Conservation (phyloP, 345 rosid species). For the Theobroma cacao region DNA sequence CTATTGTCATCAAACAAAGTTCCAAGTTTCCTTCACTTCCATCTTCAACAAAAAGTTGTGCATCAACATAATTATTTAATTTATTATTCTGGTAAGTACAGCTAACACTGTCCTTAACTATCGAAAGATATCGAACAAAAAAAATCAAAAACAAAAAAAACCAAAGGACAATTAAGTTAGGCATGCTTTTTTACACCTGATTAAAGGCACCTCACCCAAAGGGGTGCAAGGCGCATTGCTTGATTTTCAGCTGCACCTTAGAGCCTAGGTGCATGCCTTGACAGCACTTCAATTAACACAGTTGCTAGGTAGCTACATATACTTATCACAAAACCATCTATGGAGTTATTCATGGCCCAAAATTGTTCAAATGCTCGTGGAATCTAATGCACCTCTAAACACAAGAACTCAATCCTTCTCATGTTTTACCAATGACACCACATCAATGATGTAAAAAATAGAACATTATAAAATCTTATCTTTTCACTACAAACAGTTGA, state of each 20-base stretch:
- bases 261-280: not conserved
- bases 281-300: too few species aligned
- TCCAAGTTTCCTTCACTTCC: not conserved
- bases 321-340: not conserved
- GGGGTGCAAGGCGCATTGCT: not conserved
- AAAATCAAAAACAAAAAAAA: too few species aligned
- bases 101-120: not conserved
- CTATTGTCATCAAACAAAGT: not conserved
- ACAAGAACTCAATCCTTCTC: not conserved
- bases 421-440: not conserved
- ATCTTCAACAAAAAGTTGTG: not conserved
- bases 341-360: not conserved
- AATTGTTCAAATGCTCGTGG: not conserved
- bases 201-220: not conserved
- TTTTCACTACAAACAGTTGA: not conserved
- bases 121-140: too few species aligned
- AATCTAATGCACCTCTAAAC: not conserved
- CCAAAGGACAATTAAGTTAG: not conserved
- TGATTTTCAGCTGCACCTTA: not conserved
- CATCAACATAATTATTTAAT: not conserved
- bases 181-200: not conserved
- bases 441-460: not conserved
- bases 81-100: not conserved
- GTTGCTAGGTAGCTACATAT: not conserved
- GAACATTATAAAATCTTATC: not conserved